These are phyloP conservation scores for Pleurotus sapidus DNA, from an alignment of 768 basidiomycete species.

Conservation along the genomic window DNA sequence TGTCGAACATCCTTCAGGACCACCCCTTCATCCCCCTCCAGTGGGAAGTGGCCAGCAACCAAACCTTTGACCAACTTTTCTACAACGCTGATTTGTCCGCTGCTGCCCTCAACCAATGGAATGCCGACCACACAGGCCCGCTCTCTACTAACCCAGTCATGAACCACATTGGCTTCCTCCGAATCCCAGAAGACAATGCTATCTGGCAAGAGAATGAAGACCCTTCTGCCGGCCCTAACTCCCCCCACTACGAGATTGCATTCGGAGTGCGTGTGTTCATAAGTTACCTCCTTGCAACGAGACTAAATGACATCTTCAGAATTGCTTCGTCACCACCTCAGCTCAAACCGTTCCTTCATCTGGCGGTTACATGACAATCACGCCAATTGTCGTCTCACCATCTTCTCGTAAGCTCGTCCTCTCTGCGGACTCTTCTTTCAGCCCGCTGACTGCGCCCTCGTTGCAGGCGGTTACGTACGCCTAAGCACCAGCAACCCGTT, in stretches of 20 bases:
- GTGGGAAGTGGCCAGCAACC: constrained; percentile 20
- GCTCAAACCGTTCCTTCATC: constrained; percentile 14
- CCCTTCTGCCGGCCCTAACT: constrained; percentile 19
- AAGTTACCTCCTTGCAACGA: background rate
- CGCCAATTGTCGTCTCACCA: constrained; percentile 14
- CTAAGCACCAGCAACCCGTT: constrained; percentile 46
- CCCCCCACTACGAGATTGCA: constrained; percentile 19
- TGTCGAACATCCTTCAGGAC: constrained; percentile 16
- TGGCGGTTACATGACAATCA: constrained; percentile 27
- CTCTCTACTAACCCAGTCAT: background rate
- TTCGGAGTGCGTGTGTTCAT: constrained; percentile 8
- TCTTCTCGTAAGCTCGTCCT: background rate
- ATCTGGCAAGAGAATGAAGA: constrained; percentile 16
- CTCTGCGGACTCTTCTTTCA: too few species aligned
- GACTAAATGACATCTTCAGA: background rate
- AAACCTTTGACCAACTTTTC: constrained; percentile 22
- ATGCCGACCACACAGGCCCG: constrained; percentile 16
- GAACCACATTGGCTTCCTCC: constrained; percentile 15
- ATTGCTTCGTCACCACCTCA: constrained; percentile 13
- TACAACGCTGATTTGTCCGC: constrained; percentile 18
- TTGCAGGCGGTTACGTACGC: constrained; percentile 32
- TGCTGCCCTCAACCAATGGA: constrained; percentile 25
- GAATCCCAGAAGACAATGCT: constrained; percentile 14
- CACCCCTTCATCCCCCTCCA: constrained; percentile 17
- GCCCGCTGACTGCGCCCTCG: too few species aligned